phyloP scores from a whole-genome alignment of 2,329 filamentous ascomycete genomes.

The Colletotrichum sansevieriae region DNA sequence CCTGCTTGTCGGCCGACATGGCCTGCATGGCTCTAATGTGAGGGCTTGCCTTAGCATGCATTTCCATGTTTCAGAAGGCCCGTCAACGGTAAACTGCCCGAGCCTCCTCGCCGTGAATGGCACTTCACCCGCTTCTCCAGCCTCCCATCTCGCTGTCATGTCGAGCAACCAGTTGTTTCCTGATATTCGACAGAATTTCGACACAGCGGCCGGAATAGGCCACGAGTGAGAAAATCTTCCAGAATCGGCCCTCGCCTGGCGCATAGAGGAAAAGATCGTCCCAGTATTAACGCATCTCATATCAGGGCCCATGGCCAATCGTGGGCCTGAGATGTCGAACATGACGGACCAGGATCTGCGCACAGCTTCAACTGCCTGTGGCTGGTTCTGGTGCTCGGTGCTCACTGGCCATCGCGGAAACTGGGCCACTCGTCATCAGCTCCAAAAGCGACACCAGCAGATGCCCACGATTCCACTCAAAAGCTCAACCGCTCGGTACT shows the following conservation, averaged over 20 bases:
- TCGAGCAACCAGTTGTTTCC: slow-evolving; percentile 8
- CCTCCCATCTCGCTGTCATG: slow-evolving; percentile 4
- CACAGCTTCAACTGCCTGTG: slow-evolving; percentile 40
- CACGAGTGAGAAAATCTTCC: slow-evolving; percentile 1
- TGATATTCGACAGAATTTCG: slow-evolving; percentile 5
- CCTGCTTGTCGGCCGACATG: slow-evolving; percentile 22
- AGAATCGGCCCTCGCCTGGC: neutral
- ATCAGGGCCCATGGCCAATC: slow-evolving; percentile 30
- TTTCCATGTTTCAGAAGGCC: slow-evolving; percentile 28
- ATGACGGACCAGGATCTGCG: slow-evolving; percentile 35
- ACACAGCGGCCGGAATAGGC: slow-evolving; percentile 17
- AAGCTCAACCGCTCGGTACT: neutral
- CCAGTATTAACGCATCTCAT: slow-evolving; percentile 20
- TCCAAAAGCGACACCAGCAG: slow-evolving; percentile 32
- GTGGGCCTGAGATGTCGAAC: slow-evolving; percentile 32
- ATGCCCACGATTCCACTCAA: slow-evolving; percentile 25
- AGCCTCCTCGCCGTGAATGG: slow-evolving; percentile 11
- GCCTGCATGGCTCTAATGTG: slow-evolving; percentile 23
- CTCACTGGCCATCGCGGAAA: slow-evolving; percentile 20
- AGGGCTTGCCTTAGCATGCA: slow-evolving; percentile 29
- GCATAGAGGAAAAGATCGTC: slow-evolving; percentile 27
- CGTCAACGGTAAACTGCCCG: slow-evolving; percentile 16
- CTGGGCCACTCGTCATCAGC: slow-evolving; percentile 13
- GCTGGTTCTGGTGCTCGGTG: slow-evolving; percentile 29
- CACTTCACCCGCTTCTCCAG: slow-evolving; percentile 16